Evolutionary conservation across 768 basidiomycete genomes (phyloP), one percentile per base, ranked within the genome.

Genomic region (Crassisporium funariophilum): DNA sequence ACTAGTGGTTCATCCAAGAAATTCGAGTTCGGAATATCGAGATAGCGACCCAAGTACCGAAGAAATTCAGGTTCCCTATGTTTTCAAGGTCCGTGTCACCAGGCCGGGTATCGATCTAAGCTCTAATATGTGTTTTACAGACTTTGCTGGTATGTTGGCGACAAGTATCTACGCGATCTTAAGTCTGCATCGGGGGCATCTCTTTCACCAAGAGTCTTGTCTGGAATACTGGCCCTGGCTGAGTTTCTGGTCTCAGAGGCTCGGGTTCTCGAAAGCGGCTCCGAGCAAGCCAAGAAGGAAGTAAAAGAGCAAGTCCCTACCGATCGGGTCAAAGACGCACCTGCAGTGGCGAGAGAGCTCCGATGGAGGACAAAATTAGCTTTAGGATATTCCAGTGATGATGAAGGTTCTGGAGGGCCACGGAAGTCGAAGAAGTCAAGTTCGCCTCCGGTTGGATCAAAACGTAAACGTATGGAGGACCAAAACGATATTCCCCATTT

Each of bases 1-100:
- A 12, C 34, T 34, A 4, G 22, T 34, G 15, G 5, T 11, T 56
- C 24, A 20, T 38, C n/a, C 15, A 65, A 95, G 93, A 99, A 68
- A 74, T 98, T 15, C 82, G 83, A 49, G 81, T 99, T 17, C 77
- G 93, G 38, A 84, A 93, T 40, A 97, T 99, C 56, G 95, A 99
- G 66, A 89, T 91, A 53, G 77, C 81, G 2, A 98, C 95, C 1
- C 86, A 88, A 46, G 95, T 98, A 1, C 94, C 95, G 0, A 93
- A 89, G 65, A 90, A 90, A 64, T 94, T 93, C 64, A 77, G 89
- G 35, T 95, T 91, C 58, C 92, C 92, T 1, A 74, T 85, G 62
- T 91, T 94, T 57, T 72, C 84, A 46, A 85, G 78, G 89, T 89
- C 58, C 5, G 71, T 62, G 61, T 45, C 4, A 16, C 48, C 7